Evolutionary conservation across 2,329 filamentous ascomycete genomes (phyloP).

Genomic region (Annulohypoxylon truncatum): DNA sequence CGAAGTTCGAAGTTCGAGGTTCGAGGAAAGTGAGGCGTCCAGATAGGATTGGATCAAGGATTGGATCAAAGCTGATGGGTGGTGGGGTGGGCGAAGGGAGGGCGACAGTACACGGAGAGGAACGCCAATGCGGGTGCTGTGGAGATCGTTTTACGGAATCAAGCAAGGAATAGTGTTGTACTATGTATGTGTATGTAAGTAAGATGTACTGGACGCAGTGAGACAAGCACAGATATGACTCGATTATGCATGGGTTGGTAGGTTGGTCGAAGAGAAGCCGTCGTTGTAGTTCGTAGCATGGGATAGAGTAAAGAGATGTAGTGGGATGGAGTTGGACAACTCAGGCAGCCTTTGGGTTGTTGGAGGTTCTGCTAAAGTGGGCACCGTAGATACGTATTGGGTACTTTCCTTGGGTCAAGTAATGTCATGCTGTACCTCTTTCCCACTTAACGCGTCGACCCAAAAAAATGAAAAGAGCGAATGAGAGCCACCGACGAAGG

Average conservation of each 20-base stretch:
- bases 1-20: conserved; percentile 38
- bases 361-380: background rate
- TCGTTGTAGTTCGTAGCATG: conserved; percentile 1
- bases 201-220: conserved; percentile 32
- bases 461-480: conserved; percentile 30
- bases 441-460: conserved; percentile 44
- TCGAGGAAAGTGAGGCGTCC: conserved; percentile 50
- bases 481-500: conserved; percentile 38
- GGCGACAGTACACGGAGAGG: conserved; percentile 19
- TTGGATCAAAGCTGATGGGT: conserved; percentile 44
- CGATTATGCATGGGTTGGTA: conserved; percentile 25
- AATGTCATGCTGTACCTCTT: conserved; percentile 6
- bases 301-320: conserved; percentile 1
- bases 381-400: conserved; percentile 20
- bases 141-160: conserved; percentile 26
- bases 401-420: conserved; percentile 20
- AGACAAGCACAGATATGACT: conserved; percentile 36
- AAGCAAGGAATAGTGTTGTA: conserved; percentile 10
- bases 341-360: conserved; percentile 18
- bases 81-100: conserved; percentile 34
- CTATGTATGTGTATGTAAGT: conserved; percentile 25
- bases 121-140: conserved; percentile 30
- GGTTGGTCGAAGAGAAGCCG: conserved; percentile 9
- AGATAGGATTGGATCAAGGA: conserved; percentile 47
- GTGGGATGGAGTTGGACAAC: conserved; percentile 7